Evolutionary conservation across 2,329 filamentous ascomycete genomes (phyloP).

Genomic region (Clarireedia hainanense): DNA sequence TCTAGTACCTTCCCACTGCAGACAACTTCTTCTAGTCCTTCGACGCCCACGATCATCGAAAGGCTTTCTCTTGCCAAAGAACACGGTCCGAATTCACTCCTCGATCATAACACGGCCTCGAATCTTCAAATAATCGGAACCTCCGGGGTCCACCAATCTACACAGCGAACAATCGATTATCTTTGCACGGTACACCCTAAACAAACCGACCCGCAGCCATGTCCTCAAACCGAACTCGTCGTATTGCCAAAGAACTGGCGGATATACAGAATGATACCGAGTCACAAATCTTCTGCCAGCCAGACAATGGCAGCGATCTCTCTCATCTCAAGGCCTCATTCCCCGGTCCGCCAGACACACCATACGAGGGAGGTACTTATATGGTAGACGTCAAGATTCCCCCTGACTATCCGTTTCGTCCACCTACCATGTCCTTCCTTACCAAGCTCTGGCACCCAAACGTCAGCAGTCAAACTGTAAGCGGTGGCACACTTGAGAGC

Average conservation of each 20-base stretch:
- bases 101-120: too few species aligned
- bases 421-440: constrained; percentile 82
- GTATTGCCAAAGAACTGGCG: constrained; percentile 66
- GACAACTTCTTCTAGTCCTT: too few species aligned
- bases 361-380: constrained; percentile 82
- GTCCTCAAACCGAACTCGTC: constrained; percentile 34
- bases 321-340: constrained; percentile 80
- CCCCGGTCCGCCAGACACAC: constrained; percentile 80
- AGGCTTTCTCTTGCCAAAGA: too few species aligned
- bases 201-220: constrained; percentile 13
- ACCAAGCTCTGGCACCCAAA: constrained; percentile 98
- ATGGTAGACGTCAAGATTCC: constrained; percentile 82
- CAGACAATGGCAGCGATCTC: constrained; percentile 56
- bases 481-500: constrained; percentile 22
- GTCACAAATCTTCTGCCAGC: constrained; percentile 67
- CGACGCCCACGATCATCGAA: too few species aligned
- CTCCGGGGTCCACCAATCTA: background rate
- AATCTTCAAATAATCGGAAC: background rate
- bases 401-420: constrained; percentile 84
- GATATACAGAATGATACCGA: constrained; percentile 68
- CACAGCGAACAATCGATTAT: background rate
- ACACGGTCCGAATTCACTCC: too few species aligned
- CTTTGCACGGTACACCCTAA: background rate
- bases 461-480: constrained; percentile 84
- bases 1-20: too few species aligned